Evolutionary conservation across 805 yeast species (phyloP).

Genomic region (Nematodospora valgi): DNA sequence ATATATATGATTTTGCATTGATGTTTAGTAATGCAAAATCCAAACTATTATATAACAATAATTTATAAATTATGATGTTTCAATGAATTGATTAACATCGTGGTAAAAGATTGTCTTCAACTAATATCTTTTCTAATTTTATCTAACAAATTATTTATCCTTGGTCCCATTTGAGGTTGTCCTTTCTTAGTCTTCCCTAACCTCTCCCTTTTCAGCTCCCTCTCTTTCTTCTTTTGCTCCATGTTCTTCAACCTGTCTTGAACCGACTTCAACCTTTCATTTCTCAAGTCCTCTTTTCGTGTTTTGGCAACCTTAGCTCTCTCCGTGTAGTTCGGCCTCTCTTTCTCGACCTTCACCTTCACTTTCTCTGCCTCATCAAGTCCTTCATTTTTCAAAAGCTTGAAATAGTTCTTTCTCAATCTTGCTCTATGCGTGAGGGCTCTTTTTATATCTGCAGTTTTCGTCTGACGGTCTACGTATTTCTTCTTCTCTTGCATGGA

Average conservation of each 20-base stretch:
- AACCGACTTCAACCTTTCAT: slow-evolving; percentile 36
- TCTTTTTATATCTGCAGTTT: slow-evolving; percentile 65
- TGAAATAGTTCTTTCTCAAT: slow-evolving; percentile 76
- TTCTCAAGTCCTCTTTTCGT: slow-evolving; percentile 42
- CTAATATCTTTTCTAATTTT: slow-evolving; percentile 57
- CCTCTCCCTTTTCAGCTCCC: slow-evolving; percentile 40
- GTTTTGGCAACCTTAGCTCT: slow-evolving; percentile 44
- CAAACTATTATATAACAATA: background rate
- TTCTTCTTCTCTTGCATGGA: slow-evolving; percentile 8
- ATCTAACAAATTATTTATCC: slow-evolving; percentile 72
- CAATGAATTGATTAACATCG: background rate
- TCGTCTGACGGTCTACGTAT: slow-evolving; percentile 24
- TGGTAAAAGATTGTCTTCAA: background rate
- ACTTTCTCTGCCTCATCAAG: slow-evolving; percentile 13
- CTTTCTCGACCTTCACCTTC: slow-evolving; percentile 10
- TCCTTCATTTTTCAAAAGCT: slow-evolving; percentile 72
- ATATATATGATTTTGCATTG: slow-evolving; percentile 31
- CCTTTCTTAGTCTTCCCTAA: slow-evolving; percentile 51
- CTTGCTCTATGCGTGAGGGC: slow-evolving; percentile 79
- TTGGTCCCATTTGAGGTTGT: slow-evolving; percentile 89
- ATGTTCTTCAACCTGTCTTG: slow-evolving; percentile 32
- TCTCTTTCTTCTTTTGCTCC: slow-evolving; percentile 37
- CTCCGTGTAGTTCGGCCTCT: slow-evolving; percentile 36
- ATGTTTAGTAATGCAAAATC: too few relatives aligned
- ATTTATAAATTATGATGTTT: background rate